phyloP scores from a whole-genome alignment of 768 basidiomycete species.

The Heimioporus sp. region DNA sequence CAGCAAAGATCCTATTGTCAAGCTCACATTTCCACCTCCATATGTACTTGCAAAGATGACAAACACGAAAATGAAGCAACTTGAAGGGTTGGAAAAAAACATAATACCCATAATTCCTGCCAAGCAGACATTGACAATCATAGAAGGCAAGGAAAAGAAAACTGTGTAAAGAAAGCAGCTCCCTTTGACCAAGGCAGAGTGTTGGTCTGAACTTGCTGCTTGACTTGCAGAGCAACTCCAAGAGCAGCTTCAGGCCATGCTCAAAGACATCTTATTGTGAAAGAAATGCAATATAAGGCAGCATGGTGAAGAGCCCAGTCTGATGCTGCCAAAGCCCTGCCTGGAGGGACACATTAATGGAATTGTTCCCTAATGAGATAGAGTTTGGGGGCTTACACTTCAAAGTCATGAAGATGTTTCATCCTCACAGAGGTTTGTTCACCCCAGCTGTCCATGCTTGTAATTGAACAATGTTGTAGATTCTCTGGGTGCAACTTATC shows the following conservation, averaged over 20 bases:
- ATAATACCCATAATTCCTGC: too few relatives aligned
- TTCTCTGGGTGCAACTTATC: constrained; percentile 62
- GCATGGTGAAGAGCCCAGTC: constrained; percentile 66
- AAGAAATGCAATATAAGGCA: constrained; percentile 47
- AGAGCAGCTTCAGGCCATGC: constrained; percentile 64
- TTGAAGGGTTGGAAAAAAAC: too few relatives aligned
- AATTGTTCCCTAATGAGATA: constrained; percentile 58
- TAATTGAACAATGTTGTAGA: constrained; percentile 35
- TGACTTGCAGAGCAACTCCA: constrained; percentile 58
- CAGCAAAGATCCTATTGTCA: too few relatives aligned
- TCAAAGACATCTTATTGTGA: constrained; percentile 46
- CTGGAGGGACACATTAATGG: constrained; percentile 50
- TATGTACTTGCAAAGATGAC: too few relatives aligned
- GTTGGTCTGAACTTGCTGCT: constrained; percentile 47
- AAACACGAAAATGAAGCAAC: too few relatives aligned
- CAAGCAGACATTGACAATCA: too few relatives aligned
- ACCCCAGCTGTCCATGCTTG: background rate
- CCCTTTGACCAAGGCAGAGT: too few relatives aligned
- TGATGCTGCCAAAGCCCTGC: constrained; percentile 65
- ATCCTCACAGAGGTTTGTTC: constrained; percentile 60
- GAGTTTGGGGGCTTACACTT: constrained; percentile 60
- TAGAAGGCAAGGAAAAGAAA: too few relatives aligned
- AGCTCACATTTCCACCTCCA: too few relatives aligned
- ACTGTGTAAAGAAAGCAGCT: too few relatives aligned
- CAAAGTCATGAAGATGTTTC: constrained; percentile 65